Evolutionary conservation across 1,139 yeast species (phyloP).

Genomic region (Blastobotrys malaysiensis): DNA sequence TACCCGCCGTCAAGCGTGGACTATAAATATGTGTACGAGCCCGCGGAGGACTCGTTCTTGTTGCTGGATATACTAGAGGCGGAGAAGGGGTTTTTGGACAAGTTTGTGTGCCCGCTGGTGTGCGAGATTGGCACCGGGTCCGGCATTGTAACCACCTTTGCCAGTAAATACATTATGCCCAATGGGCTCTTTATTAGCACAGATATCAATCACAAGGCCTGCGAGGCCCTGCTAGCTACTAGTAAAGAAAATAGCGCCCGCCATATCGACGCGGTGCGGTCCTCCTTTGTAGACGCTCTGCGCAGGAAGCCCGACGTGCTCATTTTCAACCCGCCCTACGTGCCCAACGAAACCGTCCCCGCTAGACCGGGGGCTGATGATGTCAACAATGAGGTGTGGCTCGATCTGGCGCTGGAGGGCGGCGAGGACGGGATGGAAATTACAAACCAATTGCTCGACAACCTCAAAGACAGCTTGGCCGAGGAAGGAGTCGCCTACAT

Average conservation of each 20-base stretch:
- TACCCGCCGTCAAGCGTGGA: conserved; percentile 5
- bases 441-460: conserved; percentile 57
- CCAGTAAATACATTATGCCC: conserved; percentile 49
- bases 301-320: conserved; percentile 46
- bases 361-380: conserved; percentile 29
- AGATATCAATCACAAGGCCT: conserved; percentile 77
- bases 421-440: conserved; percentile 87
- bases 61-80: conserved; percentile 73
- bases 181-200: conserved; percentile 54
- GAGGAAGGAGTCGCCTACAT: conserved; percentile 71
- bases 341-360: conserved; percentile 77
- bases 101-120: conserved; percentile 44
- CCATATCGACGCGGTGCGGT: conserved; percentile 52
- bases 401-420: conserved; percentile 84
- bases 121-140: conserved; percentile 92
- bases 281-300: conserved; percentile 31
- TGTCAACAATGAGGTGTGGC: conserved; percentile 54
- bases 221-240: conserved; percentile 50
- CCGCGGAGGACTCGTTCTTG: conserved; percentile 86
- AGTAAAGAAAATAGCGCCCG: conserved; percentile 43
- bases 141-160: conserved; percentile 77
- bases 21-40: conserved; percentile 62
- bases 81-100: conserved; percentile 33
- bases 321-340: conserved; percentile 93
- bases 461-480: conserved; percentile 46